Evolutionary conservation across 1,139 yeast genomes (phyloP).

Genomic region (Taphrina wiesneri): DNA sequence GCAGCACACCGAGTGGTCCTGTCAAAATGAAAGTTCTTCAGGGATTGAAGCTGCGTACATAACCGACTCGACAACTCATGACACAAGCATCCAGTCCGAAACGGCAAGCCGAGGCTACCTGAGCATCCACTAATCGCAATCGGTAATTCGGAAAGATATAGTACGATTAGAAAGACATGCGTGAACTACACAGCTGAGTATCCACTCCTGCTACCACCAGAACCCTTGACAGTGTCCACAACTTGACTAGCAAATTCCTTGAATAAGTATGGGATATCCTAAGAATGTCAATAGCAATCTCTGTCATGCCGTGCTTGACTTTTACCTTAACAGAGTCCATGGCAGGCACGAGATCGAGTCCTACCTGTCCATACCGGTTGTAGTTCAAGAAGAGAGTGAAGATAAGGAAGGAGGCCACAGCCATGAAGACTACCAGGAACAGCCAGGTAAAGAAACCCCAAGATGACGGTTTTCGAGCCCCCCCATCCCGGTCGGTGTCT

Average conservation of each 20-base stretch:
- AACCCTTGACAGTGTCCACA: slow-evolving; percentile 28
- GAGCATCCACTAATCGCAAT: too few relatives aligned
- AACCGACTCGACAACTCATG: too few relatives aligned
- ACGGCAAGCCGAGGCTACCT: too few relatives aligned
- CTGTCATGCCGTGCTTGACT: background rate
- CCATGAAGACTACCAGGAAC: slow-evolving; percentile 26
- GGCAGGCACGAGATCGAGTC: slow-evolving; percentile 26
- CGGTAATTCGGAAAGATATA: too few relatives aligned
- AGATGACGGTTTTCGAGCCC: slow-evolving; percentile 15
- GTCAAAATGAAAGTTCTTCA: too few relatives aligned
- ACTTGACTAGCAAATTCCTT: slow-evolving; percentile 33
- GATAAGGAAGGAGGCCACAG: slow-evolving; percentile 19
- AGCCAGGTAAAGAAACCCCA: slow-evolving; percentile 33
- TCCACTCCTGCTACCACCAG: slow-evolving; percentile 13
- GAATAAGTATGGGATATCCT: slow-evolving; percentile 24
- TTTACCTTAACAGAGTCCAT: slow-evolving; percentile 25
- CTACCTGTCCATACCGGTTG: slow-evolving; percentile 26
- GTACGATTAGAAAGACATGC: background rate
- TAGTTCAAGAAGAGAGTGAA: slow-evolving; percentile 25
- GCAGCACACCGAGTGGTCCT: too few relatives aligned
- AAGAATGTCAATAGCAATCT: background rate
- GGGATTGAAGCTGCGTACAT: too few relatives aligned
- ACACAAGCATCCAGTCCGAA: too few relatives aligned
- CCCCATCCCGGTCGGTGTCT: slow-evolving; percentile 9
- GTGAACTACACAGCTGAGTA: slow-evolving; percentile 19